Evolutionary conservation across 2,329 filamentous ascomycete species (phyloP), one percentile per base, ranked within the genome.

Genomic region (Apiospora saccharicola): DNA sequence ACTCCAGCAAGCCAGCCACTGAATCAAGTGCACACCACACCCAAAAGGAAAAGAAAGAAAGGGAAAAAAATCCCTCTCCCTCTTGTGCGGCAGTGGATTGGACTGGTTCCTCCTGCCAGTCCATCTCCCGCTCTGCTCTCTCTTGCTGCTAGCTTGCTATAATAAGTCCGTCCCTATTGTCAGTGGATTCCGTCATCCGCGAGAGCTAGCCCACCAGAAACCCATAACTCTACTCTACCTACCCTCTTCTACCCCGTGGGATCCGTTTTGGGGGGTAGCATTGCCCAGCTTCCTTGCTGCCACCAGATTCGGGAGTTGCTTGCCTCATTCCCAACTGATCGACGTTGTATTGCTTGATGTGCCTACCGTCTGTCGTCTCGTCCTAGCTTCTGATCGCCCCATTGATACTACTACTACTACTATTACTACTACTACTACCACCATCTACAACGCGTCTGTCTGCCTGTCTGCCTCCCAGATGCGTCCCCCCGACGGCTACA

Each of bases 141-240:
- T 41, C 10, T 34, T 61, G 53, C 19, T 10, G 8, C 34, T 64
- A 64, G 57, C n/a, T 34, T 64, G 57, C 41, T 14, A 64, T 64
- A 41, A n/a, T 64, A 64, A 37, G 19, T 10, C 53, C 22, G 34
- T 64, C 57, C 34, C 19, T 64, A 41, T 64, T 64, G 57, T n/a
- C 57, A 64, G 57, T 37, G 57, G 57, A 64, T 64, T 64, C 57
- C 57, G 57, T 64, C 57, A 64, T 64, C 57, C 57, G 34, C 57
- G 22, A 64, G 57, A 24, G 10, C 57, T 41, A 64, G 57, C 12
- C 57, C 34, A n/a, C 16, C 10, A 22, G 5, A 2, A 22, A 7
- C 30, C 19, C 30, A 37, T 41, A 41, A 8, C 37, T 2, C 26
- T 19, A 24, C 10, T 34, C 19, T 41, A 41, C 57, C 34, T 41